Conservation (phyloP, 805 yeast genomes). For the Kuraishia ogatae region DNA sequence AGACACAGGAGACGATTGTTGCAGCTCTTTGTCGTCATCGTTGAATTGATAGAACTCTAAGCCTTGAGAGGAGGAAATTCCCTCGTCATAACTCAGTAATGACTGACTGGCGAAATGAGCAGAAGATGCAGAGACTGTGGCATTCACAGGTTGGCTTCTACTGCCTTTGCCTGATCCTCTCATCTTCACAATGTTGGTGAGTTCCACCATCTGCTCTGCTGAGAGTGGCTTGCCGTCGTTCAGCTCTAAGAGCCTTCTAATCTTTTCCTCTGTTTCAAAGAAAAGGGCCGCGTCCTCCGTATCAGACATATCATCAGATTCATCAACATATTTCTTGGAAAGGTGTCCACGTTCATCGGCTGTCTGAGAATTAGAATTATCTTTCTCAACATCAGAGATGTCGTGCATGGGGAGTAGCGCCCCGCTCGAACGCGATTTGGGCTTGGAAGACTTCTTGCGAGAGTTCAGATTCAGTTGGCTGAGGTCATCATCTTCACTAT, state of each 20-base stretch:
- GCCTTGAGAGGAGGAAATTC: not conserved
- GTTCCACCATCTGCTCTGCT: slow-evolving; percentile 16
- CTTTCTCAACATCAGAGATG: slow-evolving; percentile 22
- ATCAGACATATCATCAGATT: slow-evolving; percentile 59
- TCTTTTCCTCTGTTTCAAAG: slow-evolving; percentile 39
- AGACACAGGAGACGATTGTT: not conserved
- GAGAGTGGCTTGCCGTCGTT: slow-evolving; percentile 17
- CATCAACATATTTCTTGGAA: slow-evolving; percentile 47
- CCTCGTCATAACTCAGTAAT: not conserved
- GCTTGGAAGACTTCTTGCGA: slow-evolving; percentile 8
- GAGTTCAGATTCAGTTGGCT: slow-evolving; percentile 6
- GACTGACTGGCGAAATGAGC: not conserved
- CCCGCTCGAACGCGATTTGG: slow-evolving; percentile 4
- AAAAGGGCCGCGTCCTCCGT: slow-evolving; percentile 40
- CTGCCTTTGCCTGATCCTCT: slow-evolving; percentile 2
- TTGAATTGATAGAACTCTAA: not conserved
- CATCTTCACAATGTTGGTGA: slow-evolving; percentile 1
- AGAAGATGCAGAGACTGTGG: slow-evolving; percentile 1
- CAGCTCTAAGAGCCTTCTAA: slow-evolving; percentile 1
- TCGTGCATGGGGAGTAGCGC: slow-evolving; percentile 18
- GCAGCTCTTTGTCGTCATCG: not conserved
- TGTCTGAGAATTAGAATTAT: slow-evolving; percentile 7
- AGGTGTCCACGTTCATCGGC: slow-evolving; percentile 12
- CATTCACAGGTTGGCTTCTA: not conserved
- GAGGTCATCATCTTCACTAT: slow-evolving; percentile 9